A percentile compares a stretch with the other conserved stretches of the same genome.
These are phyloP conservation scores for Aspergillus oerlinghausenensis DNA, from an alignment of 2,329 filamentous ascomycete species.

Conservation along the genomic window DNA sequence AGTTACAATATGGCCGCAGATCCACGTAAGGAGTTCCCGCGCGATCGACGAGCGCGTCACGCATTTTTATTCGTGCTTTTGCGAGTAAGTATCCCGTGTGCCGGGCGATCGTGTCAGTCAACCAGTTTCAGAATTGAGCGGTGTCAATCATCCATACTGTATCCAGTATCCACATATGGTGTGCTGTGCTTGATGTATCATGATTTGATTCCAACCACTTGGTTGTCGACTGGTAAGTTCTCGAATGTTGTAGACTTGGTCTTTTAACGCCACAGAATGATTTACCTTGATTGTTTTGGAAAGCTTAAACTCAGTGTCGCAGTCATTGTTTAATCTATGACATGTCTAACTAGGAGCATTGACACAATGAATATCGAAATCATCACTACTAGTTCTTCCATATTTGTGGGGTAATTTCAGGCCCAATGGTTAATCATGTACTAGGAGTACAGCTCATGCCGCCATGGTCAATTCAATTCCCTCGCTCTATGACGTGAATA, in stretches of 20 bases:
- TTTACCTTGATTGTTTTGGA: not conserved
- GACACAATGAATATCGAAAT: not conserved
- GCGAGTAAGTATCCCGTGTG: conserved; percentile 6
- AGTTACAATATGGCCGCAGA: conserved; percentile 12
- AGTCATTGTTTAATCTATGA: not conserved
- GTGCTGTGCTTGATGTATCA: not conserved
- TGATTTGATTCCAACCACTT: not conserved
- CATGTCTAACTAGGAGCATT: not conserved
- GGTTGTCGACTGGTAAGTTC: too few species aligned
- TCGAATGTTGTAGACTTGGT: not conserved
- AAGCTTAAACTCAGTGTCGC: not conserved
- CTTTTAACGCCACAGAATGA: too few species aligned
- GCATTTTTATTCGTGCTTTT: conserved; percentile 5
- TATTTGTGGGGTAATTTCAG: not conserved
- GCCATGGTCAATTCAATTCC: not conserved
- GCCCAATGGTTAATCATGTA: not conserved
- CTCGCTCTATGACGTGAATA: not conserved
- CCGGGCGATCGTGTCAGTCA: conserved; percentile 7
- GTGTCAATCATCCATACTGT: too few species aligned
- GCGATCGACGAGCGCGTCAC: conserved; percentile 19
- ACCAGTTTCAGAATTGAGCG: not conserved
- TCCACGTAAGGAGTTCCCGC: conserved; percentile 23
- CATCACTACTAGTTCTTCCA: not conserved
- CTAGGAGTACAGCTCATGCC: not conserved
- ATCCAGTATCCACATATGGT: not conserved